A percentile compares a stretch with the other conserved stretches of the same genome.
Conservation (phyloP, 169 alveolate genomes). For the Theileria luwenshuni region DNA sequence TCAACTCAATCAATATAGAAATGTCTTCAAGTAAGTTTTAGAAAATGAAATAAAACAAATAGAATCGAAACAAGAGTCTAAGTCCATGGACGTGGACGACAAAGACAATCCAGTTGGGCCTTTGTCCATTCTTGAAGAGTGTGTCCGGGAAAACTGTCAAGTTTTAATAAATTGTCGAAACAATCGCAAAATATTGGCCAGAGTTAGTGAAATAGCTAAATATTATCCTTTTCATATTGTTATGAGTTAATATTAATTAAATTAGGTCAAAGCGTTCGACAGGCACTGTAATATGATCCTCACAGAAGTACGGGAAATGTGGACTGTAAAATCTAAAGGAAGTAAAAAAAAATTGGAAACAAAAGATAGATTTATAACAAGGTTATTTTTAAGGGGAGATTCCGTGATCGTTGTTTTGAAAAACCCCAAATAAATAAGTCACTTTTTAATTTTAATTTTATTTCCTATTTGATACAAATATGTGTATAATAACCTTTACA, state of each 20-base stretch:
- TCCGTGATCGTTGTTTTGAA: slow-evolving; percentile 93
- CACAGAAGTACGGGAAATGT: slow-evolving; percentile 96
- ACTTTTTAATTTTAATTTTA: neutral
- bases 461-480: neutral
- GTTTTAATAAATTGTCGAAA: slow-evolving; percentile 95
- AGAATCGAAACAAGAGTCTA: slow-evolving; percentile 18
- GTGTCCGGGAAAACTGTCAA: slow-evolving; percentile 94
- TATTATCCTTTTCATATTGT: neutral
- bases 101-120: slow-evolving; percentile 95
- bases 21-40: slow-evolving; percentile 36
- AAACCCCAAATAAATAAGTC: slow-evolving; percentile 90
- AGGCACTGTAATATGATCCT: slow-evolving; percentile 96
- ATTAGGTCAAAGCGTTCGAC: slow-evolving; percentile 93
- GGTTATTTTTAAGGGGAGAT: slow-evolving; percentile 96
- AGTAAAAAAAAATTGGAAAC: slow-evolving; percentile 85
- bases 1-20: neutral
- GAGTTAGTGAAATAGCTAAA: slow-evolving; percentile 78
- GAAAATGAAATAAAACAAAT: neutral
- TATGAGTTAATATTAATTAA: neutral
- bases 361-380: slow-evolving; percentile 94
- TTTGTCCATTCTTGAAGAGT: slow-evolving; percentile 89
- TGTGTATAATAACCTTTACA: neutral
- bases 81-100: slow-evolving; percentile 53
- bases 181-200: slow-evolving; percentile 95
- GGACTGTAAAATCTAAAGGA: slow-evolving; percentile 90